These are phyloP conservation scores for Rhodotorula sp. DNA, from an alignment of 1,284 basidiomycete genomes.

Conservation along the genomic window DNA sequence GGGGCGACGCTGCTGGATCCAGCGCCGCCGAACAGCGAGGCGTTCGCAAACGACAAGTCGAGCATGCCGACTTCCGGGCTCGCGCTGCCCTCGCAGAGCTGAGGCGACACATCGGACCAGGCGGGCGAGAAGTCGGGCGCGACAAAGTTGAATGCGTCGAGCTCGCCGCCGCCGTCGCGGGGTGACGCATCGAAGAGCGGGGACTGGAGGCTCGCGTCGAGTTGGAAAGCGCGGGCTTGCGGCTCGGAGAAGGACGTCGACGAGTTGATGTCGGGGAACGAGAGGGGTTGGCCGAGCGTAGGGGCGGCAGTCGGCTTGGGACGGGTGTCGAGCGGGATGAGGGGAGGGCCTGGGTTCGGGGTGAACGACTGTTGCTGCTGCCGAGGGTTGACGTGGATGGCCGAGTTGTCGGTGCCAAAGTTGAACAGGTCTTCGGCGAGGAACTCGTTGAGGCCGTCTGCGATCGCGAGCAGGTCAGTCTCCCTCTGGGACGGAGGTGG, in stretches of 20 bases:
- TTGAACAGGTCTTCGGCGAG: neutral
- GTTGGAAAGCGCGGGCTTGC: neutral
- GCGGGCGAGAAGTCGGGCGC: neutral
- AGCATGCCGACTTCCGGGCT: neutral
- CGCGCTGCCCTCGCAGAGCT: too few relatives aligned
- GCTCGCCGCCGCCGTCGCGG: neutral
- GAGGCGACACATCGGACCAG: neutral
- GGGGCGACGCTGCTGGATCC: neutral
- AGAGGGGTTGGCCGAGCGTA: neutral
- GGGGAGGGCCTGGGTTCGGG: conserved; percentile 1
- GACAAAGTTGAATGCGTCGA: neutral
- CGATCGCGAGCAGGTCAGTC: neutral
- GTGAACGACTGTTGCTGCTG: neutral
- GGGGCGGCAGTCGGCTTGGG: neutral
- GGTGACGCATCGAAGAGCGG: conserved; percentile 11
- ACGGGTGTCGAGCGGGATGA: conserved; percentile 5
- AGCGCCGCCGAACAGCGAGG: neutral
- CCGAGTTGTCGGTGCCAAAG: neutral
- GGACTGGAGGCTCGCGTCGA: conserved; percentile 15
- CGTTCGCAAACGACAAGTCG: neutral
- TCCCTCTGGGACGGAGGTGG: neutral
- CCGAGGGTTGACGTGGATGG: neutral
- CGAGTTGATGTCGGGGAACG: conserved; percentile 5
- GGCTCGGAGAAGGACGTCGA: neutral
- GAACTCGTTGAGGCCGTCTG: neutral